Base-by-base conservation (phyloP, 1,284 basidiomycete species). In the Meripilus lineatus region DNA sequence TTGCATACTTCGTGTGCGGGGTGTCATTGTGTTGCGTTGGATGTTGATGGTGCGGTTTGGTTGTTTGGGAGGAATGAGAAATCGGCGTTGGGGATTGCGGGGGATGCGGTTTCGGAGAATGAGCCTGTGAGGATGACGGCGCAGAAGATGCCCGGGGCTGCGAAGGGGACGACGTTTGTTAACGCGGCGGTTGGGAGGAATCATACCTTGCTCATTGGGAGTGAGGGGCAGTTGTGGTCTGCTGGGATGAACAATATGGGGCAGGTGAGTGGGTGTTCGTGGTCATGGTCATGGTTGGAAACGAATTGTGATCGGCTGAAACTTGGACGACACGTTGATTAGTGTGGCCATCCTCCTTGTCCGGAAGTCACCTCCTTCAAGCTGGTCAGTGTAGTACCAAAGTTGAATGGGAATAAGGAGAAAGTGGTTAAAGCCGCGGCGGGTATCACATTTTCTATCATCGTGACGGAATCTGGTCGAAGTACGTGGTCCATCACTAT, bases 231-330 rank as follows among this genome's bases (percentile, higher is more conserved):
- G 33, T 78, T 90, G 11, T 98, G 91, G 88, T 79, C 81, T 2
- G 82, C 85, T 5, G 94, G 94, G 0, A 77, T 75, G 50, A 97
- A 97, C 62, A 75, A 73, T 25, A 63, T 82, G n/a, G 93, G 91
- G 14, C 93, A 94, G 72, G 84, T 86, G 59, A 44, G 74, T 58
- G 10, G n/a, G n/a, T n/a, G 25, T 45, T 44, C 20, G 32, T 17
- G 21, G 18, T 20, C n/a, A 11, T 21, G n/a, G n/a, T 32, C 21
- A 22, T 8, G n/a, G 28, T 17, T 22, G n/a, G n/a, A 5, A 4
- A n/a, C 7, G n/a, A n/a, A n/a, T n/a, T n/a, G n/a, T n/a, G n/a
- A n/a, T n/a, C n/a, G n/a, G 28, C 15, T 30, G 18, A 28, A 10
- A 26, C 33, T 38, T 22, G 30, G 10, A 32, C 21, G 32, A 18